phyloP scores from a whole-genome alignment of 2,329 filamentous ascomycete genomes.

The Alternaria brassicae region DNA sequence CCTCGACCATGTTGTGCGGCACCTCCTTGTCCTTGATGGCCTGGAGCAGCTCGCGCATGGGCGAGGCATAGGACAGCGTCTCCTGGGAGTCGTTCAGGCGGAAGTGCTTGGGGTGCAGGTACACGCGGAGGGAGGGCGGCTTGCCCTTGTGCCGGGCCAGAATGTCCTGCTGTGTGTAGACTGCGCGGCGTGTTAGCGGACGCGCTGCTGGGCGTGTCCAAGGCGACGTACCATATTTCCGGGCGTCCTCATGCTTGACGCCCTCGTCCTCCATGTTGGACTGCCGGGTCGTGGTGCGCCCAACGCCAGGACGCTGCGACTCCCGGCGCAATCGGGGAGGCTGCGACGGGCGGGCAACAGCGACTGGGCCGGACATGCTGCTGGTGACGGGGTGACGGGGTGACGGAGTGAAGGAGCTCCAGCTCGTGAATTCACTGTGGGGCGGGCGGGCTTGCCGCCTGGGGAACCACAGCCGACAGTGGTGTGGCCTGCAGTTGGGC shows the following conservation, averaged over 20 bases:
- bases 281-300: constrained; percentile 35
- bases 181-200: constrained; percentile 53
- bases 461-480: constrained; percentile 22
- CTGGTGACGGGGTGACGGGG: constrained; percentile 20
- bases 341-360: constrained; percentile 48
- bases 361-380: constrained; percentile 46
- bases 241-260: constrained; percentile 37
- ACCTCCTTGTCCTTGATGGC: constrained; percentile 79
- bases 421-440: constrained; percentile 20
- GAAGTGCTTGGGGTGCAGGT: constrained; percentile 85
- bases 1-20: constrained; percentile 86
- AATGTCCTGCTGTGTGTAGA: constrained; percentile 77
- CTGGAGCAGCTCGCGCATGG: constrained; percentile 82
- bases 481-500: constrained; percentile 6
- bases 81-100: constrained; percentile 86
- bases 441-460: constrained; percentile 18
- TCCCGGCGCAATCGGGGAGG: constrained; percentile 54
- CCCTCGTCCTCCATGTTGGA: constrained; percentile 39
- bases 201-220: background rate
- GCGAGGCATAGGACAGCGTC: constrained; percentile 89
- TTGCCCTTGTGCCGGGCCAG: constrained; percentile 77
- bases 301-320: constrained; percentile 51
- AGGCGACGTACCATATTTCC: constrained; percentile 41
- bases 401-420: constrained; percentile 16
- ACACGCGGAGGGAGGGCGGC: constrained; percentile 83